These are phyloP conservation scores for Nymphaea thermarum DNA, from an alignment of 164 flowering plant genomes.

Conservation along the genomic window DNA sequence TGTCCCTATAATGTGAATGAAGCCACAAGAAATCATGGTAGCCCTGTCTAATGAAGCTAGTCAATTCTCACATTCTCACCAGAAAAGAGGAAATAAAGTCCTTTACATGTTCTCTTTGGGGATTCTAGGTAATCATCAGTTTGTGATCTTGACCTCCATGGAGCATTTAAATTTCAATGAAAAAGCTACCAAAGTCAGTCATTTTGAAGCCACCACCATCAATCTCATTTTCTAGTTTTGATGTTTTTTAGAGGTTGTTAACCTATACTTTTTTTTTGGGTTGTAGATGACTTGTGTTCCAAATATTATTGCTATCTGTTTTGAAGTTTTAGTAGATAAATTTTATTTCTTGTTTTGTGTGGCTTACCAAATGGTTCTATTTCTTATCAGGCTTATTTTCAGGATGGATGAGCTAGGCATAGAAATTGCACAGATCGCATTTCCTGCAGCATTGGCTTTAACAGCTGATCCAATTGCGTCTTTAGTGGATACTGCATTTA, in stretches of 20 bases:
- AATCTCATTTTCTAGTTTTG: neutral
- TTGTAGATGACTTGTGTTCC: too few species aligned
- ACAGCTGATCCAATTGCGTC: slow-evolving; percentile 89
- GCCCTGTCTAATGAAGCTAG: neutral
- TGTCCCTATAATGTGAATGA: neutral
- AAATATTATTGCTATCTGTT: too few species aligned
- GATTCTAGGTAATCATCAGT: neutral
- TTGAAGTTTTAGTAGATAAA: neutral
- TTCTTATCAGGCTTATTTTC: slow-evolving; percentile 27
- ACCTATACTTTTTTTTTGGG: too few species aligned
- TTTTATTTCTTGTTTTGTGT: neutral
- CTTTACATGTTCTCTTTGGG: neutral
- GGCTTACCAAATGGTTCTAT: neutral
- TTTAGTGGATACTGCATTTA: slow-evolving; percentile 75
- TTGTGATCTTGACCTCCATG: neutral
- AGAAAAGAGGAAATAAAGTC: neutral
- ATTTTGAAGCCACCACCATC: neutral
- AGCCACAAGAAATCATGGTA: neutral
- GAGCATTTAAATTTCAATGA: neutral
- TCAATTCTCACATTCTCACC: neutral
- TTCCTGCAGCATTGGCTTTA: slow-evolving; percentile 80
- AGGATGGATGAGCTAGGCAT: slow-evolving; percentile 55
- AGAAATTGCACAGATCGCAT: slow-evolving; percentile 61
- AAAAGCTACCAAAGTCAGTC: neutral
- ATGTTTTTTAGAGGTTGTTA: too few species aligned